phyloP scores from a whole-genome alignment of 208 protist genomes.

The Blastocrithidia nonstop region DNA sequence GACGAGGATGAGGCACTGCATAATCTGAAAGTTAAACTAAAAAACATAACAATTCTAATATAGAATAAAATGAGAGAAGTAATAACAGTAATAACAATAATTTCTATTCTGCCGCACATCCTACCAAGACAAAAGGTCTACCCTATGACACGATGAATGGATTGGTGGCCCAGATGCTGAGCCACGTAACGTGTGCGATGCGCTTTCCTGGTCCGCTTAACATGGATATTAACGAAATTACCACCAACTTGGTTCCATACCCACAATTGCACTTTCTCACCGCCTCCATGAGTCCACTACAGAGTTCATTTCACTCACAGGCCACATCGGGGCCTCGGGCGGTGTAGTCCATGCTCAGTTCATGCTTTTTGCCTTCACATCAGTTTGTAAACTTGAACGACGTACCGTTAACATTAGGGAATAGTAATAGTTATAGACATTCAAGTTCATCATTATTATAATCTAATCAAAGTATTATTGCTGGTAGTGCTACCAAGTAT shows the following conservation, averaged over 20 bases:
- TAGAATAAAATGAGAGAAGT: not conserved
- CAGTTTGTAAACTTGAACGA: constrained; percentile 63
- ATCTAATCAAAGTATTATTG: not conserved
- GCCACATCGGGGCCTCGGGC: constrained; percentile 27
- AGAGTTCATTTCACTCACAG: constrained; percentile 30
- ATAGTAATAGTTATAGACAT: not conserved
- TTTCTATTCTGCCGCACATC: constrained; percentile 43
- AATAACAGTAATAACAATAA: constrained; percentile 1
- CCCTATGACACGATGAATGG: constrained; percentile 94
- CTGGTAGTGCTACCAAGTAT: constrained; percentile 4
- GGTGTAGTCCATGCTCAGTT: constrained; percentile 78
- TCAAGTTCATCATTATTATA: not conserved
- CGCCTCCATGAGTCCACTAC: constrained; percentile 81
- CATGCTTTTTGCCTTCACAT: constrained; percentile 69
- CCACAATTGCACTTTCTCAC: constrained; percentile 87
- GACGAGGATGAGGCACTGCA: too few species aligned
- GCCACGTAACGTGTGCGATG: constrained; percentile 89
- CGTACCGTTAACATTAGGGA: not conserved
- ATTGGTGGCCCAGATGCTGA: constrained; percentile 89
- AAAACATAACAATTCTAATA: too few species aligned
- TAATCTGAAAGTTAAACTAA: too few species aligned
- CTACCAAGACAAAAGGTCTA: constrained; percentile 55
- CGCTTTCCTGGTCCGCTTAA: constrained; percentile 91
- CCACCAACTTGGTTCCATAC: constrained; percentile 95
- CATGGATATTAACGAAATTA: constrained; percentile 95